Percentiles rank a stretch among this genome's conserved stretches.
Conservation (phyloP, 176 grass and related monocot species). For the Rhynchospora pubera region DNA sequence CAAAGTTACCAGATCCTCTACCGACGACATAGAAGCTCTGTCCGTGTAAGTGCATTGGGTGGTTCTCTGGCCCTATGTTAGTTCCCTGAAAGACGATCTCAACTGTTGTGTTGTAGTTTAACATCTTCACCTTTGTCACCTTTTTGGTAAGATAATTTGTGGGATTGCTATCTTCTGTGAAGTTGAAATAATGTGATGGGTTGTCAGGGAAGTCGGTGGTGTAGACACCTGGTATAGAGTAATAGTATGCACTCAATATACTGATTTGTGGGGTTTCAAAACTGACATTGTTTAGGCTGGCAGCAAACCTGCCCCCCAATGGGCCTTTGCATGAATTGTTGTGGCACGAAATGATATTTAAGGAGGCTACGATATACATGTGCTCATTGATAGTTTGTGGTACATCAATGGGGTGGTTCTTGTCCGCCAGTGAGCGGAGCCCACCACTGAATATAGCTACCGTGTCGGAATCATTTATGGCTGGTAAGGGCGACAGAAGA, state of each 20-base stretch:
- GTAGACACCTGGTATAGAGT: conserved; percentile 35
- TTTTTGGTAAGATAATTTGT: conserved; percentile 32
- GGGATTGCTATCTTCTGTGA: conserved; percentile 1
- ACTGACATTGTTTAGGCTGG: conserved; percentile 67
- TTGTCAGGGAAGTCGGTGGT: conserved; percentile 59
- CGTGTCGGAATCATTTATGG: conserved; percentile 23
- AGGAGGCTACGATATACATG: conserved; percentile 45
- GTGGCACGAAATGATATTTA: conserved; percentile 40
- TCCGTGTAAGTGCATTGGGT: conserved; percentile 80
- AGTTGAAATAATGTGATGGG: conserved; percentile 29
- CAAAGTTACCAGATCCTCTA: conserved; percentile 50
- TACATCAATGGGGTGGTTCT: conserved; percentile 20
- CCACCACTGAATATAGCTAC: conserved; percentile 41
- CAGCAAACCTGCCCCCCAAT: conserved; percentile 19
- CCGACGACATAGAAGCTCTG: conserved; percentile 85
- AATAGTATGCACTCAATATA: conserved; percentile 45
- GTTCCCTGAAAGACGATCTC: conserved; percentile 88
- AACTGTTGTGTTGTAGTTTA: conserved; percentile 63
- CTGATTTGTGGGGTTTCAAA: conserved; percentile 46
- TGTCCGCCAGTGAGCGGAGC: conserved; percentile 23
- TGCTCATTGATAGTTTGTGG: conserved; percentile 44
- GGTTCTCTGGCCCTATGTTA: conserved; percentile 38
- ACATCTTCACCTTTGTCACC: conserved; percentile 35
- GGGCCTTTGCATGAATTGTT: conserved; percentile 37
- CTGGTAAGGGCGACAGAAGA: conserved; percentile 42